A percentile compares a stretch with the other conserved stretches of the same genome.
These are phyloP conservation scores for Naegleria gruberi DNA, from an alignment of 208 protist species.

Conservation along the genomic window DNA sequence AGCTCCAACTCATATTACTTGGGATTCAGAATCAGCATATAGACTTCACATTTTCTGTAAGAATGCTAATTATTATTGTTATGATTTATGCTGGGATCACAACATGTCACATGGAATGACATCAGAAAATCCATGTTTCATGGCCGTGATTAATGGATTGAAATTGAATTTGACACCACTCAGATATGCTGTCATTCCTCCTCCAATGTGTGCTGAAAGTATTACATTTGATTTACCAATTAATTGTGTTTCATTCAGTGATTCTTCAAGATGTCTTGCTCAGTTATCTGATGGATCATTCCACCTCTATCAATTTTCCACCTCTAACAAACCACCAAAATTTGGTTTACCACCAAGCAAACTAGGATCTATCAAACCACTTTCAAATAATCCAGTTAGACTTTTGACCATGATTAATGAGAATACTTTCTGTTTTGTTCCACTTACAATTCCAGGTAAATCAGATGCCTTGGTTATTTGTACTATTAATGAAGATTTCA, in stretches of 20 bases:
- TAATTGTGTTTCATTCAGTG: background rate
- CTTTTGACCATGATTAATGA: background rate
- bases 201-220: background rate
- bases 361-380: background rate
- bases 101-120: background rate
- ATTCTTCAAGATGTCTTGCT: background rate
- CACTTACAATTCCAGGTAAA: background rate
- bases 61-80: background rate
- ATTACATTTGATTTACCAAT: background rate
- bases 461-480: background rate
- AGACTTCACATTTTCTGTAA: background rate
- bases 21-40: background rate
- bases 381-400: background rate
- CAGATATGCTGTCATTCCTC: background rate
- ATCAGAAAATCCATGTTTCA: background rate
- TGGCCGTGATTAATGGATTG: background rate
- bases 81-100: constrained; percentile 11
- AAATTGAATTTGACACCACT: background rate
- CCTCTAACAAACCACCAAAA: background rate
- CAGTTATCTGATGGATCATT: background rate
- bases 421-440: background rate
- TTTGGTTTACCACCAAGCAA: background rate
- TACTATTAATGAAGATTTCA: background rate
- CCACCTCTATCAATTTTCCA: background rate
- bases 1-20: background rate